Evolutionary conservation across 345 rosid species (phyloP).

Genomic region (thale cress (Arabidopsis thaliana)): DNA sequence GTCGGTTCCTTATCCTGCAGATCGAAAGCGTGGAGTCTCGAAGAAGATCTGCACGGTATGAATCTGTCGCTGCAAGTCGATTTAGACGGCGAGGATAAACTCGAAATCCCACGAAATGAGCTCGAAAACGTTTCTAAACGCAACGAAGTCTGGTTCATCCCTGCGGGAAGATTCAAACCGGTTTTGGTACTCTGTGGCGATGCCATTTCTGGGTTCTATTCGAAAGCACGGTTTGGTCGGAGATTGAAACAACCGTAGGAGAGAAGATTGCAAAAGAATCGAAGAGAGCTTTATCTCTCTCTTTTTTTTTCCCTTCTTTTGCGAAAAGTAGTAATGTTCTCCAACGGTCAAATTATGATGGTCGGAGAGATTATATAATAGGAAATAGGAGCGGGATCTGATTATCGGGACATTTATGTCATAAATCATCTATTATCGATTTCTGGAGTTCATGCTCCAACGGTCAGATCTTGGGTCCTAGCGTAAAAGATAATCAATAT

Average conservation of each 20-base stretch:
- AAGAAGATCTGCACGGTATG: conserved; percentile 96
- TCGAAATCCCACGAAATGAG: conserved; percentile 69
- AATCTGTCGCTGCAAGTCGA: conserved; percentile 88
- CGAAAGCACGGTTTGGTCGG: conserved; percentile 4
- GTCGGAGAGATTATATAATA: conserved; percentile 2
- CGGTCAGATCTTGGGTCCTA: conserved; percentile 19
- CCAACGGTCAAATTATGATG: conserved; percentile 44
- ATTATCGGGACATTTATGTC: conserved; percentile 10
- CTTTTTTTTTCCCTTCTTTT: not conserved
- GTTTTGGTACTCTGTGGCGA: conserved; percentile 65
- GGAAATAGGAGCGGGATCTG: conserved; percentile 24
- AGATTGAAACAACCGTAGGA: conserved; percentile 14
- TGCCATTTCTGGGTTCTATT: conserved; percentile 57
- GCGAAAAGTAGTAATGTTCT: conserved; percentile 16
- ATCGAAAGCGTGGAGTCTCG: conserved; percentile 88
- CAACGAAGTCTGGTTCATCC: conserved; percentile 77
- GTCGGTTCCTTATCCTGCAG: conserved; percentile 67
- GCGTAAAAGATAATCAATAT: too few relatives aligned
- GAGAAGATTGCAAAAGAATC: conserved; percentile 28
- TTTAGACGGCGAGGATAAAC: conserved; percentile 79
- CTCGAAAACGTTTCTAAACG: conserved; percentile 65
- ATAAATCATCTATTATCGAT: not conserved
- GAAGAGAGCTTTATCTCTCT: conserved; percentile 6
- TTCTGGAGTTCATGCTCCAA: conserved; percentile 9
- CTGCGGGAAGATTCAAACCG: conserved; percentile 86